These are phyloP conservation scores for Trichoderma sp. DNA, from an alignment of 2,329 filamentous ascomycete genomes.

Conservation along the genomic window DNA sequence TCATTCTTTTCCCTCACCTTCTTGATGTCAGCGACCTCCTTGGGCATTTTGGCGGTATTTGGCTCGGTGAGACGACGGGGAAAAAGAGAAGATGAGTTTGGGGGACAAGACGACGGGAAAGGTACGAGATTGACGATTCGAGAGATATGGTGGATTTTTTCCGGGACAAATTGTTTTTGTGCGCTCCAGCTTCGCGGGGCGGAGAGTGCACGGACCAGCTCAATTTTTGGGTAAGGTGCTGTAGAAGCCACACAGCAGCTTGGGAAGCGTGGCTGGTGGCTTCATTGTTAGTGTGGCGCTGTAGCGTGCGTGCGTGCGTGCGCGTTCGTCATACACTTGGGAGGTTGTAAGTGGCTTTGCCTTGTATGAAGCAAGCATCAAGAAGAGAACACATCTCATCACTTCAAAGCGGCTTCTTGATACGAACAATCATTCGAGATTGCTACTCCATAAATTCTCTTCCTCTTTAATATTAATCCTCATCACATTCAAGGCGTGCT, in stretches of 20 bases:
- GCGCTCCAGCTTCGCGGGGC: slow-evolving; percentile 35
- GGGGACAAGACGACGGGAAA: slow-evolving; percentile 21
- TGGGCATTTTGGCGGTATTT: slow-evolving; percentile 83
- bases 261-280: slow-evolving; percentile 4
- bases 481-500: neutral
- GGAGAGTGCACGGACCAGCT: slow-evolving; percentile 32
- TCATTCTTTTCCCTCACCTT: slow-evolving; percentile 52
- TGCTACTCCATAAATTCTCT: no score
- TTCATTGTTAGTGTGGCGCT: slow-evolving; percentile 28
- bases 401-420: neutral
- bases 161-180: slow-evolving; percentile 35
- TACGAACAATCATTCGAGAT: no score
- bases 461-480: neutral
- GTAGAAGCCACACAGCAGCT: neutral
- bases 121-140: slow-evolving; percentile 28
- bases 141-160: slow-evolving; percentile 33
- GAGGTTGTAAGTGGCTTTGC: slow-evolving; percentile 19
- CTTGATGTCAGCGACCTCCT: slow-evolving; percentile 98
- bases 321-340: neutral
- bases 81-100: slow-evolving; percentile 24
- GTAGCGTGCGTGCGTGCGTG: slow-evolving; percentile 16
- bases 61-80: slow-evolving; percentile 31
- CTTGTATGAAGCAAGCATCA: neutral
- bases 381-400: slow-evolving; percentile 24
- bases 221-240: no score